These are phyloP conservation scores for Penicillium brasilianum DNA, from an alignment of 2,329 filamentous ascomycete genomes.

Conservation along the genomic window DNA sequence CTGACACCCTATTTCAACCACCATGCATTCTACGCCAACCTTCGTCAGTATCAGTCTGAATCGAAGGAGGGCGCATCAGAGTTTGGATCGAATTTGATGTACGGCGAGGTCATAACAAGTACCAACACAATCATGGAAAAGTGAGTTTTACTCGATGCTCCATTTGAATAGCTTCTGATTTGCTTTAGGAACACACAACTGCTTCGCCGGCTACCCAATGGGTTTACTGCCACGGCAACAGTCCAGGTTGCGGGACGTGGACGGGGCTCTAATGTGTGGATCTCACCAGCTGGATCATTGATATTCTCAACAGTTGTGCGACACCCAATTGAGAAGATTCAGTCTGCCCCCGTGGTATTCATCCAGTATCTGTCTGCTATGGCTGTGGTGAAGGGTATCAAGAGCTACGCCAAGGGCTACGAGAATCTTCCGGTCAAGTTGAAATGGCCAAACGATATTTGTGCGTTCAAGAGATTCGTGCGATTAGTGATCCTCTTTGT, in stretches of 20 bases:
- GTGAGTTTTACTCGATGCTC: slow-evolving; percentile 49
- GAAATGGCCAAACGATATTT: slow-evolving; percentile 98
- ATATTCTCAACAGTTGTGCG: slow-evolving; percentile 89
- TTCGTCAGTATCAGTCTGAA: slow-evolving; percentile 68
- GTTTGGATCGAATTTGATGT: slow-evolving; percentile 81
- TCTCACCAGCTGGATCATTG: slow-evolving; percentile 82
- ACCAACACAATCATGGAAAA: slow-evolving; percentile 94
- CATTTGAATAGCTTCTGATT: slow-evolving; percentile 10
- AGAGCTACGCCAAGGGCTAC: slow-evolving; percentile 78
- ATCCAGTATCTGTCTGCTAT: slow-evolving; percentile 91
- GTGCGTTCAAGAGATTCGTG: slow-evolving; percentile 48
- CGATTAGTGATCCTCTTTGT: too few relatives aligned
- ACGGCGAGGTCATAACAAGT: slow-evolving; percentile 90
- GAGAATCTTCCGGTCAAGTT: slow-evolving; percentile 77
- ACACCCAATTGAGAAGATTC: slow-evolving; percentile 74
- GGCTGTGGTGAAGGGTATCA: slow-evolving; percentile 82
- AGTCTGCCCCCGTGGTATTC: slow-evolving; percentile 82
- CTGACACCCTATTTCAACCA: slow-evolving; percentile 89
- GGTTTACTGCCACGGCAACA: slow-evolving; percentile 87
- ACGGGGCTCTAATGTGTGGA: slow-evolving; percentile 91
- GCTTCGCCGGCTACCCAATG: slow-evolving; percentile 75
- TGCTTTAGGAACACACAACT: slow-evolving; percentile 72
- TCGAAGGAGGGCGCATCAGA: slow-evolving; percentile 60
- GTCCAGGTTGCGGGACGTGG: slow-evolving; percentile 87
- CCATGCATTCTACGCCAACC: slow-evolving; percentile 72